Evolutionary conservation across 176 grass and related monocot species (phyloP).

Genomic region (Puccinellia tenuiflora): DNA sequence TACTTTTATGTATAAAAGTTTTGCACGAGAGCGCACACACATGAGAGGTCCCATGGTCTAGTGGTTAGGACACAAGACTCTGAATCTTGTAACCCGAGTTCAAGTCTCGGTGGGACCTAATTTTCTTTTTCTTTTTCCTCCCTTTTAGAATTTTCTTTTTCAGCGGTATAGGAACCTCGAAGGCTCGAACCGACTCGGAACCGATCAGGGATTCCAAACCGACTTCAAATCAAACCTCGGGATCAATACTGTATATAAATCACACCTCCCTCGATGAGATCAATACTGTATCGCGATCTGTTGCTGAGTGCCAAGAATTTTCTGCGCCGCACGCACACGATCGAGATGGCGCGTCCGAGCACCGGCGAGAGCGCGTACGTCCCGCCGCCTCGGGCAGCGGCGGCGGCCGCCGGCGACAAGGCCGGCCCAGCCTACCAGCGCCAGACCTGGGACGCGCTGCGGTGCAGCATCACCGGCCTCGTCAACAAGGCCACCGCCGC

Average conservation of each 20-base stretch:
- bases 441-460: background rate
- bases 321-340: background rate
- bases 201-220: no score
- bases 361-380: background rate
- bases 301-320: background rate
- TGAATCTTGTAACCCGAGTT: no score
- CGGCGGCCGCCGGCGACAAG: background rate
- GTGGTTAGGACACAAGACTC: no score
- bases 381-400: background rate
- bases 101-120: no score
- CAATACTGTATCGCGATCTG: background rate
- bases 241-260: no score
- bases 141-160: no score
- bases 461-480: background rate
- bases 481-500: conserved; percentile 32
- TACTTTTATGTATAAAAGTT: no score
- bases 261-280: background rate
- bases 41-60: no score
- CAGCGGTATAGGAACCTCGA: no score
- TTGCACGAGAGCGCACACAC: no score
- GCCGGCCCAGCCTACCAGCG: background rate
- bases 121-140: no score
- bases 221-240: no score
- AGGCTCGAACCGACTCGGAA: background rate
- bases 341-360: background rate